phyloP scores from a whole-genome alignment of 768 basidiomycete species.

The Tulasnella sp. region DNA sequence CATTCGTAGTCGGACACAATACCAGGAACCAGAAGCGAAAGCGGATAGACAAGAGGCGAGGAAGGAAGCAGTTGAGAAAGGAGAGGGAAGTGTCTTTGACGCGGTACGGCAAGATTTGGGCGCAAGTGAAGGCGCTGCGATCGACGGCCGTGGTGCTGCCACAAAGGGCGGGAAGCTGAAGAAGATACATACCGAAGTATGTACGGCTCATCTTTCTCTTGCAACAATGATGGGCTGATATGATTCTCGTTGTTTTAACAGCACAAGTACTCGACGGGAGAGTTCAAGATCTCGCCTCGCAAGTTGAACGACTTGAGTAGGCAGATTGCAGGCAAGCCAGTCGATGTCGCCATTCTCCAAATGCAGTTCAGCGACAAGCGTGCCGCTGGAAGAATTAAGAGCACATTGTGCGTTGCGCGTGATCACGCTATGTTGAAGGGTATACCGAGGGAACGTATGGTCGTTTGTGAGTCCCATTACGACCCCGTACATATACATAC shows the following conservation, averaged over 20 bases:
- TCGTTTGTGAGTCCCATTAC: slow-evolving; percentile 58
- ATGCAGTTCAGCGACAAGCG: slow-evolving; percentile 96
- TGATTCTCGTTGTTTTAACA: slow-evolving; percentile 24
- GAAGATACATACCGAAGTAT: neutral
- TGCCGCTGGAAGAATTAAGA: slow-evolving; percentile 74
- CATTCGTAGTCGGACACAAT: slow-evolving; percentile 3
- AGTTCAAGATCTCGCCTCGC: slow-evolving; percentile 81
- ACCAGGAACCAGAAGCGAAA: neutral
- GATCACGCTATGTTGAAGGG: slow-evolving; percentile 80
- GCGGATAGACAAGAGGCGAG: slow-evolving; percentile 6
- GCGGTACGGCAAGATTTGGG: slow-evolving; percentile 1
- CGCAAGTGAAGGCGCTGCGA: neutral
- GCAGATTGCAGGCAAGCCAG: slow-evolving; percentile 82
- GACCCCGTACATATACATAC: neutral
- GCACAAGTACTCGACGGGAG: slow-evolving; percentile 90
- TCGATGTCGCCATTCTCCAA: slow-evolving; percentile 91
- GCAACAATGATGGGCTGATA: neutral
- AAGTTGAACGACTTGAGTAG: slow-evolving; percentile 81
- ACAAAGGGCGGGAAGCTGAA: neutral
- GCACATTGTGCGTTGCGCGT: slow-evolving; percentile 77
- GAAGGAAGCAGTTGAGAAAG: slow-evolving; percentile 11
- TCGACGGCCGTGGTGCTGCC: neutral
- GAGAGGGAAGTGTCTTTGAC: slow-evolving; percentile 17
- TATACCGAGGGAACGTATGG: slow-evolving; percentile 55
- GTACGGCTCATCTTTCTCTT: neutral